Evolutionary conservation across 2,329 filamentous ascomycete genomes (phyloP).

Genomic region (Fusarium torreyae): DNA sequence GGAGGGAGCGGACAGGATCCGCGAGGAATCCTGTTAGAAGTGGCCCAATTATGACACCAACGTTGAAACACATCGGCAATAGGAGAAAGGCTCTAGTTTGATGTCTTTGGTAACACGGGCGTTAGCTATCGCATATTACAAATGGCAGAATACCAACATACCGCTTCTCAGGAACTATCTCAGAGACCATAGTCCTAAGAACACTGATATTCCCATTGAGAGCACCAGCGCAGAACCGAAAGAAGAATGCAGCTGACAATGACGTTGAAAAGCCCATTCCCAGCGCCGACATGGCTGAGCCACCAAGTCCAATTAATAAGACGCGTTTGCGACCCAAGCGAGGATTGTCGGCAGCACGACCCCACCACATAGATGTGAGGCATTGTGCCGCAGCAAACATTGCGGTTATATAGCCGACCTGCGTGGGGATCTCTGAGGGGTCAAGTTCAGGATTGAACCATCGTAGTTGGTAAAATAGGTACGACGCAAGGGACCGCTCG

Average conservation of each 20-base stretch:
- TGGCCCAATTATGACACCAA: constrained; percentile 81
- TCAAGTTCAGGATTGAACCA: constrained; percentile 74
- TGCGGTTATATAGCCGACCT: constrained; percentile 83
- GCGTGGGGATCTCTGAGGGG: constrained; percentile 78
- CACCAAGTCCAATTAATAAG: constrained; percentile 81
- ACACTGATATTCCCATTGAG: constrained; percentile 83
- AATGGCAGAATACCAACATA: background rate
- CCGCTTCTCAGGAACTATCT: constrained; percentile 21
- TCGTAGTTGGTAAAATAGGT: constrained; percentile 91
- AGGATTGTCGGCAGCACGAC: constrained; percentile 75
- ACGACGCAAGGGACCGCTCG: constrained; percentile 81
- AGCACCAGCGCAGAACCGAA: constrained; percentile 77
- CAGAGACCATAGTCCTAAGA: constrained; percentile 76
- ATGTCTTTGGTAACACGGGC: constrained; percentile 56
- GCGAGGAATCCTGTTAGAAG: constrained; percentile 78
- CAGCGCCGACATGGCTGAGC: constrained; percentile 64
- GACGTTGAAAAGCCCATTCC: constrained; percentile 77
- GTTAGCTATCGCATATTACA: fast-evolving
- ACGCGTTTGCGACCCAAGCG: constrained; percentile 82
- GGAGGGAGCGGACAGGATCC: constrained; percentile 74
- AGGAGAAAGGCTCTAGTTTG: constrained; percentile 81
- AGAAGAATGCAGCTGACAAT: constrained; percentile 80
- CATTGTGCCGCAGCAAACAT: constrained; percentile 88
- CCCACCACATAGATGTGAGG: constrained; percentile 87
- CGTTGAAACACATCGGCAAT: constrained; percentile 81